Evolutionary conservation across 1,284 basidiomycete species (phyloP), one percentile per base, ranked within the genome.

Genomic region (Golubevia pallescens): DNA sequence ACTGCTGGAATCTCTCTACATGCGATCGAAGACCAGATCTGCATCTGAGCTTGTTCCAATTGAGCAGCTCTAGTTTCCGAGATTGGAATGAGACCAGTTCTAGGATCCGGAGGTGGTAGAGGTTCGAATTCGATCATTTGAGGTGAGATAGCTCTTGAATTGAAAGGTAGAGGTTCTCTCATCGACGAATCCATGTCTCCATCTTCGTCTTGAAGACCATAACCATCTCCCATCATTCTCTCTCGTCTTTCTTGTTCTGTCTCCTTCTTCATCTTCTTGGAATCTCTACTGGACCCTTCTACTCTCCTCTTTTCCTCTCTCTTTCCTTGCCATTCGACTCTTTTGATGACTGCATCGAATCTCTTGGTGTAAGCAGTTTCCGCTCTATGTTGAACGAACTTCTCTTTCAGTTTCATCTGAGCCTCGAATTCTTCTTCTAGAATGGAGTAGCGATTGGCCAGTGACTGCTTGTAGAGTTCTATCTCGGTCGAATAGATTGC

Each of bases 11-110:
- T 70, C 10, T 85, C 83, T 38, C 74, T 72, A 65, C 69, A 73
- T 48, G 83, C 81, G 34, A 85, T 80, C 19, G 64, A 71, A 19
- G 75, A 74, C 81, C 81, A 85, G 57, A 84, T 73, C n/a, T 77
- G 70, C 51, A 72, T 69, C 64, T 84, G 83, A 2, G 81, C 80
- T 42, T 84, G 80, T 38, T 75, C 74, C 28, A 85, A 71, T 65
- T 75, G 66, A 60, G 76, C 71, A 3, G 71, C 73, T 34, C 80
- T 74, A 7, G 72, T 68, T 1, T 68, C 69, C 61, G 76, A 76
- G 62, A 82, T 75, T 28, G 75, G 74, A 2, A 80, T 48, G 42
- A 48, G 42, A 48, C 42, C 42, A 48, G 42, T 48, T 48, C 16
- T 10, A 48, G 42, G 42, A 48, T 48, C 42, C 42, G 42, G 42